Evolutionary conservation across 202 grass and related monocot genomes (phyloP).

Genomic region (Carex sylvatica): DNA sequence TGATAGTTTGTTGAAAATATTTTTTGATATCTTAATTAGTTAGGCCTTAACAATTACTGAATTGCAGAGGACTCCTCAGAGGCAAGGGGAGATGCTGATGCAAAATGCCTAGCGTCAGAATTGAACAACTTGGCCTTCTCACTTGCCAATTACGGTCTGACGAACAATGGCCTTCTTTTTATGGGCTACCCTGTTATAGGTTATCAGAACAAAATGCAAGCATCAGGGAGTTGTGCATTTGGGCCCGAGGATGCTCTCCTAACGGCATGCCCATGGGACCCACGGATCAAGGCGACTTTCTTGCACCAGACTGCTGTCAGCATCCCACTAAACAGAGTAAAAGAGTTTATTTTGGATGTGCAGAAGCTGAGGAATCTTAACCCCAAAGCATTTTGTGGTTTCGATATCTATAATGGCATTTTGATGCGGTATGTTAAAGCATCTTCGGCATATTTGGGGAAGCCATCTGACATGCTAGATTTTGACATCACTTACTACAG

Average conservation of each 20-base stretch:
- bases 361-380: slow-evolving; percentile 51
- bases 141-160: slow-evolving; percentile 44
- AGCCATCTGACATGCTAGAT: no score
- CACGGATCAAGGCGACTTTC: slow-evolving; percentile 31
- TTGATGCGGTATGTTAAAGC: slow-evolving; percentile 50
- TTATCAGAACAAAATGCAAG: slow-evolving; percentile 60
- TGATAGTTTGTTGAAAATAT: no score
- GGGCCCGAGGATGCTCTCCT: slow-evolving; percentile 38
- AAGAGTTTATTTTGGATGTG: slow-evolving; percentile 52
- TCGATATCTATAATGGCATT: slow-evolving; percentile 54
- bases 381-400: slow-evolving; percentile 35
- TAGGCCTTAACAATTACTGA: neutral
- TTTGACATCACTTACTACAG: neutral
- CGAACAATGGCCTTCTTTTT: slow-evolving; percentile 49
- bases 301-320: slow-evolving; percentile 46
- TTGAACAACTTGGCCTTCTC: neutral
- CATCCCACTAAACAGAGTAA: slow-evolving; percentile 33
- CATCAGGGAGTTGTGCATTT: slow-evolving; percentile 48
- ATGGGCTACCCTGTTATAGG: slow-evolving; percentile 71
- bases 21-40: neutral
- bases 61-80: neutral
- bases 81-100: neutral
- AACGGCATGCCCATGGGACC: slow-evolving; percentile 53
- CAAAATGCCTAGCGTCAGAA: slow-evolving; percentile 33
- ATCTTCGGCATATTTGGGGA: no score